phyloP scores from a whole-genome alignment of 75 land plant genomes.

The Larix kaempferi region DNA sequence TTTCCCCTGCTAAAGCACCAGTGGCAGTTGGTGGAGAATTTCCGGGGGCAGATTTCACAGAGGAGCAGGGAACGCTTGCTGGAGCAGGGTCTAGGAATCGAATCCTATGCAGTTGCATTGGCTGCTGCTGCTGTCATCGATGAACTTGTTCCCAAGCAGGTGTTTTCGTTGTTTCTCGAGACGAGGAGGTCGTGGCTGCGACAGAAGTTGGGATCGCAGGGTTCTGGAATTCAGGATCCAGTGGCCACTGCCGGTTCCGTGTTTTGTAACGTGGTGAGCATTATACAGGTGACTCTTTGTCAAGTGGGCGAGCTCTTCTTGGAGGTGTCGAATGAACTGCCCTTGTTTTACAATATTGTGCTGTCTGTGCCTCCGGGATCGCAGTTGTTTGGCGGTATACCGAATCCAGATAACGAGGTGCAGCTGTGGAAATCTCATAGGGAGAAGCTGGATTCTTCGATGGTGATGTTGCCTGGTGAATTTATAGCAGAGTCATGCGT shows the following conservation, averaged over 20 bases:
- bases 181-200: constrained; percentile 72
- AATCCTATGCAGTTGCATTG: constrained; percentile 81
- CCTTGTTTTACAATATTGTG: constrained; percentile 73
- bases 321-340: constrained; percentile 77
- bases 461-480: constrained; percentile 53
- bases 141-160: constrained; percentile 69
- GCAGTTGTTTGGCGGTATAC: constrained; percentile 95
- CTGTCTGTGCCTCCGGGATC: constrained; percentile 88
- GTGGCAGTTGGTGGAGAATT: constrained; percentile 90
- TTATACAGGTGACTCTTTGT: constrained; percentile 64
- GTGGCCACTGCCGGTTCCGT: constrained; percentile 27
- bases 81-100: constrained; percentile 38
- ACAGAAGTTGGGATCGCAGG: constrained; percentile 17
- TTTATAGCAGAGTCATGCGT: constrained; percentile 61
- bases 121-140: constrained; percentile 87
- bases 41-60: constrained; percentile 88
- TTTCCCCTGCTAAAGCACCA: constrained; percentile 84
- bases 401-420: constrained; percentile 93
- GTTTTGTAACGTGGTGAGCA: constrained; percentile 56
- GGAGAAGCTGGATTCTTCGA: constrained; percentile 75
- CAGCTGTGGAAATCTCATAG: constrained; percentile 77
- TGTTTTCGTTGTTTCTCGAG: constrained; percentile 65
- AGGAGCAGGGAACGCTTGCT: constrained; percentile 72
- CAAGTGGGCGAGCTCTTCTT: constrained; percentile 89
- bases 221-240: neutral